A percentile compares a stretch with the other conserved stretches of the same genome.
These are phyloP conservation scores for Diplodia intermedia DNA, from an alignment of 2,329 filamentous ascomycete genomes.

Conservation along the genomic window DNA sequence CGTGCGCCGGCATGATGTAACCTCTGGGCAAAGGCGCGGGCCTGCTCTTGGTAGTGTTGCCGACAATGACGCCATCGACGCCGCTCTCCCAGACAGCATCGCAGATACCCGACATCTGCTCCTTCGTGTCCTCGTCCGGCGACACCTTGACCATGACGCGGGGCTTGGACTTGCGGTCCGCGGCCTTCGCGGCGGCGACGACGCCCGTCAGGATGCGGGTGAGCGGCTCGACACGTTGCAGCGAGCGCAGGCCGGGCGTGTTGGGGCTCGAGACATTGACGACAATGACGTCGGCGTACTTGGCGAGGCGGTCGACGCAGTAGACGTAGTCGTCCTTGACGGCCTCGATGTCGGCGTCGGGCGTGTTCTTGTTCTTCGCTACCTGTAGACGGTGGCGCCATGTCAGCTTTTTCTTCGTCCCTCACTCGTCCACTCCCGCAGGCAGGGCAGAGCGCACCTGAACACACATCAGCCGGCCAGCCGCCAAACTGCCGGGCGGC, in stretches of 20 bases:
- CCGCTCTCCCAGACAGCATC: slow-evolving; percentile 82
- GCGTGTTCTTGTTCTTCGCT: slow-evolving; percentile 94
- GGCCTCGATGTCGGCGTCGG: slow-evolving; percentile 82
- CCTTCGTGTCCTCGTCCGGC: slow-evolving; percentile 87
- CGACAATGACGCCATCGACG: slow-evolving; percentile 94
- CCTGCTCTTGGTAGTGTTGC: slow-evolving; percentile 91
- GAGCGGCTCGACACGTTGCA: slow-evolving; percentile 85
- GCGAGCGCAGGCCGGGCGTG: slow-evolving; percentile 84
- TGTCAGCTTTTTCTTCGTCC: slow-evolving; percentile 7
- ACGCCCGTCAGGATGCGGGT: slow-evolving; percentile 82
- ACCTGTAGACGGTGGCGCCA: slow-evolving; percentile 51
- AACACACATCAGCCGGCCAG: slow-evolving; percentile 81
- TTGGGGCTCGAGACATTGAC: slow-evolving; percentile 98
- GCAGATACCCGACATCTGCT: slow-evolving; percentile 87
- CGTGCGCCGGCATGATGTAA: slow-evolving; percentile 68
- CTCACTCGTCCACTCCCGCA: neutral
- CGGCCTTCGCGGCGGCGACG: slow-evolving; percentile 74
- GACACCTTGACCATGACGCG: slow-evolving; percentile 98
- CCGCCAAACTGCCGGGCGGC: slow-evolving; percentile 78
- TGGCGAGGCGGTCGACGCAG: slow-evolving; percentile 81
- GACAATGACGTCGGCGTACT: slow-evolving; percentile 93
- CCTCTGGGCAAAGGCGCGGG: slow-evolving; percentile 73
- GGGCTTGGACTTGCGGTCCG: slow-evolving; percentile 74
- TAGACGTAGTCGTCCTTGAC: slow-evolving; percentile 84
- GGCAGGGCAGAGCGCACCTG: slow-evolving; percentile 56